phyloP scores from a whole-genome alignment of 2,329 filamentous ascomycete genomes.

The Trichoderma arundinaceum region DNA sequence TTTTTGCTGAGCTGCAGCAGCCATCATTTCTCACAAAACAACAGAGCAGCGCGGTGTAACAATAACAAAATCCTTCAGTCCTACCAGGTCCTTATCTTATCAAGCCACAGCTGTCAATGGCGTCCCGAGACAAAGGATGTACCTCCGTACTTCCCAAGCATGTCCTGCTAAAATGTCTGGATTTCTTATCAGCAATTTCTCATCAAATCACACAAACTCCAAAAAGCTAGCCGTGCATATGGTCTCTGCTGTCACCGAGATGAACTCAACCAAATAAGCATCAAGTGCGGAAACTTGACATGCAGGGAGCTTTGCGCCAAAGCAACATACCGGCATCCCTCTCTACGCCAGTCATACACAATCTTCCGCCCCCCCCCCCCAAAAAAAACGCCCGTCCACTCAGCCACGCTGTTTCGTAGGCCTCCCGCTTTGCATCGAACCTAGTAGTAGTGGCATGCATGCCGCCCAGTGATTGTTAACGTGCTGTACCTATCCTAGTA shows the following conservation, averaged over 20 bases:
- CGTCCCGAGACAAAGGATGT: too few species aligned
- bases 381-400: background rate
- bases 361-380: conserved; percentile 1
- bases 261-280: too few species aligned
- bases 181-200: too few species aligned
- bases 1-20: too few species aligned
- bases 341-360: too few species aligned
- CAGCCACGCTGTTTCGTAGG: conserved; percentile 11
- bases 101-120: background rate
- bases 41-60: background rate
- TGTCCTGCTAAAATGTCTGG: too few species aligned
- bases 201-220: too few species aligned
- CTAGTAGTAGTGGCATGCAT: background rate
- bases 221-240: too few species aligned
- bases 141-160: too few species aligned
- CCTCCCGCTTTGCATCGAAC: background rate
- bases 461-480: background rate
- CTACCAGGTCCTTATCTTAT: background rate
- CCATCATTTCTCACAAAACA: background rate
- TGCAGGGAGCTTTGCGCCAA: too few species aligned
- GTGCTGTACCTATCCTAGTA: background rate
- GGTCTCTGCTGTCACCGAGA: too few species aligned
- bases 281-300: too few species aligned
- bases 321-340: background rate
- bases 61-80: background rate